A percentile compares a stretch with the other conserved stretches of the same genome.
Evolutionary conservation across 1,284 basidiomycete species (phyloP).

Genomic region (Puccinia hordei): DNA sequence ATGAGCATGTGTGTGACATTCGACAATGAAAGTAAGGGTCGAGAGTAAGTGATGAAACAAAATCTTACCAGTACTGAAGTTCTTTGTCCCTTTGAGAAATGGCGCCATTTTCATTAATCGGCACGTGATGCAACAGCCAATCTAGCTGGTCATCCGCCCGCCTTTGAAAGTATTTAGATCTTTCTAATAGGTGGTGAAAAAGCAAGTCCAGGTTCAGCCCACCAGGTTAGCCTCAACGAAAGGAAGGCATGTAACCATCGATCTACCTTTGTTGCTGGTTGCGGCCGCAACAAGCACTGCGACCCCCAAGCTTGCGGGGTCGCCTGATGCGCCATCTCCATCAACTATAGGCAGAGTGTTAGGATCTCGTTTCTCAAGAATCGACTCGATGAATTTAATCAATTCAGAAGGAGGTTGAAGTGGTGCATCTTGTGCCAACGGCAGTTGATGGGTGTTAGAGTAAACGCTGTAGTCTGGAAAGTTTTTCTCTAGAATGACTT

Average conservation of each 20-base stretch:
- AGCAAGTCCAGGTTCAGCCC: neutral
- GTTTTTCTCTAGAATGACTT: constrained; percentile 37
- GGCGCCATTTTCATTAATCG: constrained; percentile 54
- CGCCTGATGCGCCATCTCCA: constrained; percentile 69
- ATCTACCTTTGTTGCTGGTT: constrained; percentile 32
- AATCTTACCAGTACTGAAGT: constrained; percentile 53
- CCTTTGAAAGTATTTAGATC: constrained; percentile 23
- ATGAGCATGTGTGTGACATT: constrained; percentile 69
- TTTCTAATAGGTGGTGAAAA: neutral
- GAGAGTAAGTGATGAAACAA: constrained; percentile 9
- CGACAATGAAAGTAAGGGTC: constrained; percentile 64
- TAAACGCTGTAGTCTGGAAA: constrained; percentile 36
- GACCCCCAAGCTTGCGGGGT: constrained; percentile 81
- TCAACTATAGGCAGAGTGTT: constrained; percentile 30
- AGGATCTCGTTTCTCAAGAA: constrained; percentile 7
- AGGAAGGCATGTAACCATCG: neutral
- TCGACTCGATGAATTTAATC: constrained; percentile 34
- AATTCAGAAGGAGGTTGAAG: constrained; percentile 2
- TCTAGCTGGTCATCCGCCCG: constrained; percentile 53
- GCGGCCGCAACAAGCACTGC: constrained; percentile 70
- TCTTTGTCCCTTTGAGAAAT: constrained; percentile 55
- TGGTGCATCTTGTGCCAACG: neutral
- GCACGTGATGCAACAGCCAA: constrained; percentile 55
- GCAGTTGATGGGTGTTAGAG: constrained; percentile 16
- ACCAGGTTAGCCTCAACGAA: too few species aligned